Conservation (phyloP, 2,329 filamentous ascomycete genomes). For the Curvularia eragrostidis region DNA sequence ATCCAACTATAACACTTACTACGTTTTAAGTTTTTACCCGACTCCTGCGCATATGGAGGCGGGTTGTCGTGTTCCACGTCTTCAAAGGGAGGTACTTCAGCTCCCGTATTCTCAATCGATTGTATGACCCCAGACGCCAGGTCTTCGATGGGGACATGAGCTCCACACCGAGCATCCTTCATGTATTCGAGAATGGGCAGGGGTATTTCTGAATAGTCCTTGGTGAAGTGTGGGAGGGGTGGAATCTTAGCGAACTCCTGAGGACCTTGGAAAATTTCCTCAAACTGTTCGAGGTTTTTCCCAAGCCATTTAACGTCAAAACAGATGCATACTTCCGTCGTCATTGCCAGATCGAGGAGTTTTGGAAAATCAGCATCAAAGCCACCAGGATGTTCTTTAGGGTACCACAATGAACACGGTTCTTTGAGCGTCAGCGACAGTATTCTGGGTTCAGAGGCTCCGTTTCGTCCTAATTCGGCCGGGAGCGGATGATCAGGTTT, state of each 20-base stretch:
- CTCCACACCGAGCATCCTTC: too few species aligned
- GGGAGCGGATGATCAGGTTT: neutral
- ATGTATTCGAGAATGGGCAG: too few species aligned
- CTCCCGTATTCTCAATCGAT: neutral
- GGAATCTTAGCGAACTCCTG: neutral
- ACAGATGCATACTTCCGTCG: conserved; percentile 1
- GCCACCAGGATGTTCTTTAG: neutral
- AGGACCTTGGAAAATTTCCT: neutral
- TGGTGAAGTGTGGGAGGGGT: neutral
- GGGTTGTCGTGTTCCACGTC: neutral
- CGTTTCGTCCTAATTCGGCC: neutral
- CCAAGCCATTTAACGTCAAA: conserved; percentile 8
- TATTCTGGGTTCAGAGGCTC: neutral
- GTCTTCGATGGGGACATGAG: neutral
- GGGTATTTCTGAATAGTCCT: neutral
- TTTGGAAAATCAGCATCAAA: neutral
- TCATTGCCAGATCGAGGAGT: conserved; percentile 1
- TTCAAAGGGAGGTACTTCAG: neutral
- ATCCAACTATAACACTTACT: conserved; percentile 1
- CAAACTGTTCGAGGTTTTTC: neutral
- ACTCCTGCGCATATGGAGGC: conserved; percentile 5
- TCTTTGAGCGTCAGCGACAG: conserved; percentile 3
- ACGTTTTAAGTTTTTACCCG: neutral
- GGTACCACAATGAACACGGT: conserved; percentile 9
- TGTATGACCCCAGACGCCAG: neutral